These are phyloP conservation scores for Wickerhamiella infanticola DNA, from an alignment of 1,139 yeast genomes.

Conservation along the genomic window DNA sequence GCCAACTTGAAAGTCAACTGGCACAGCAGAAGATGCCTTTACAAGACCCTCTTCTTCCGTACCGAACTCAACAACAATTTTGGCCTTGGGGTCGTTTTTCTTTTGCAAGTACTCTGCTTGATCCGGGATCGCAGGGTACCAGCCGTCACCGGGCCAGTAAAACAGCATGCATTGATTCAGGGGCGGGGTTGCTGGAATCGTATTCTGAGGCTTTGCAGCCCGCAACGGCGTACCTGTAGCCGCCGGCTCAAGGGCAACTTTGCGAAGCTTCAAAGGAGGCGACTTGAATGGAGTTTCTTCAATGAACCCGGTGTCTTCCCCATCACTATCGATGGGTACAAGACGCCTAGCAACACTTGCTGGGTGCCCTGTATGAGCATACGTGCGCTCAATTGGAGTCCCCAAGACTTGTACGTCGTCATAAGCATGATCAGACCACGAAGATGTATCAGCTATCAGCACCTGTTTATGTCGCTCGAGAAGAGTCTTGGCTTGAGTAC, in stretches of 20 bases:
- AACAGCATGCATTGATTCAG: slow-evolving; percentile 5
- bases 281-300: slow-evolving; percentile 12
- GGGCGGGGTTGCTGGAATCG: slow-evolving; percentile 4
- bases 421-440: not conserved
- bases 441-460: not conserved
- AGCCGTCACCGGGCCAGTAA: slow-evolving; percentile 5
- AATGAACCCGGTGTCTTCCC: slow-evolving; percentile 6
- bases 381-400: not conserved
- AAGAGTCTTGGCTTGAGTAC: not conserved
- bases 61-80: slow-evolving; percentile 7
- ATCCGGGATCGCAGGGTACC: slow-evolving; percentile 11
- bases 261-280: not conserved
- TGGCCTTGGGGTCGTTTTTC: not conserved
- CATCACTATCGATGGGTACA: not conserved
- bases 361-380: not conserved
- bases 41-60: slow-evolving; percentile 6
- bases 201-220: not conserved
- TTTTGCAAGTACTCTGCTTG: slow-evolving; percentile 4
- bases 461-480: not conserved
- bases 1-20: slow-evolving; percentile 2
- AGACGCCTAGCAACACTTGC: not conserved
- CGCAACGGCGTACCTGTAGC: not conserved
- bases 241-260: not conserved
- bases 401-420: slow-evolving; percentile 1
- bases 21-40: not conserved